A percentile compares a stretch with the other conserved stretches of the same genome.
phyloP scores from a whole-genome alignment of 179 eudicot species.

The Carnegiea gigantea region DNA sequence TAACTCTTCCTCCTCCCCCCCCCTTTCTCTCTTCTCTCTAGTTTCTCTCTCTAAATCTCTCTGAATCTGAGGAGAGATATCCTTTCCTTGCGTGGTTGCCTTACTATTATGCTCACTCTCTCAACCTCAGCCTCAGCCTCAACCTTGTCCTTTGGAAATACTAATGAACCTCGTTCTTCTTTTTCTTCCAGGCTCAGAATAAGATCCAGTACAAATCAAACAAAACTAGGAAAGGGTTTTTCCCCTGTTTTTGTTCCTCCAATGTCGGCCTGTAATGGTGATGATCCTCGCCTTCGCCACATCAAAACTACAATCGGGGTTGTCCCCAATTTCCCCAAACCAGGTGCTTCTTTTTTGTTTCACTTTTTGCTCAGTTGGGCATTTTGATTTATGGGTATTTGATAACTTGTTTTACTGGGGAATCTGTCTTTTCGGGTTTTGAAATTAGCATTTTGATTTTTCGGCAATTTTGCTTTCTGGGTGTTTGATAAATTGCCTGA shows the following conservation, averaged over 20 bases:
- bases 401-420: not conserved
- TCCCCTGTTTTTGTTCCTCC: slow-evolving; percentile 1
- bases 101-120: slow-evolving; percentile 1
- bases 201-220: not conserved
- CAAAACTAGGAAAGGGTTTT: not conserved
- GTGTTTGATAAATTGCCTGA: not conserved
- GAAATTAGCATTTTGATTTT: not conserved
- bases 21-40: not conserved
- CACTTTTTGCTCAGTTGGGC: not conserved
- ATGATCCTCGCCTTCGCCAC: slow-evolving; percentile 50
- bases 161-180: not conserved
- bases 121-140: not conserved
- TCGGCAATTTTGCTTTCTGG: slow-evolving; percentile 9
- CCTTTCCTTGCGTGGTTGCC: not conserved
- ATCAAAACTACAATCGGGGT: slow-evolving; percentile 54
- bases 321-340: slow-evolving; percentile 64
- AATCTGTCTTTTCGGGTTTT: too few relatives aligned
- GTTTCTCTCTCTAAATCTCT: slow-evolving; percentile 6
- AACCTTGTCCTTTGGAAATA: not conserved
- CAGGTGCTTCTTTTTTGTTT: slow-evolving; percentile 31
- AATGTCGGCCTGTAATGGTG: slow-evolving; percentile 46
- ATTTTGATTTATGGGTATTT: slow-evolving; percentile 13
- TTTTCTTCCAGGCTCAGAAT: not conserved
- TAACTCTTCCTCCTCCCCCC: not conserved
- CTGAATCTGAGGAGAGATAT: slow-evolving; percentile 4